Evolutionary conservation across 2,329 filamentous ascomycete species (phyloP).

Genomic region (Fusarium ambrosium): DNA sequence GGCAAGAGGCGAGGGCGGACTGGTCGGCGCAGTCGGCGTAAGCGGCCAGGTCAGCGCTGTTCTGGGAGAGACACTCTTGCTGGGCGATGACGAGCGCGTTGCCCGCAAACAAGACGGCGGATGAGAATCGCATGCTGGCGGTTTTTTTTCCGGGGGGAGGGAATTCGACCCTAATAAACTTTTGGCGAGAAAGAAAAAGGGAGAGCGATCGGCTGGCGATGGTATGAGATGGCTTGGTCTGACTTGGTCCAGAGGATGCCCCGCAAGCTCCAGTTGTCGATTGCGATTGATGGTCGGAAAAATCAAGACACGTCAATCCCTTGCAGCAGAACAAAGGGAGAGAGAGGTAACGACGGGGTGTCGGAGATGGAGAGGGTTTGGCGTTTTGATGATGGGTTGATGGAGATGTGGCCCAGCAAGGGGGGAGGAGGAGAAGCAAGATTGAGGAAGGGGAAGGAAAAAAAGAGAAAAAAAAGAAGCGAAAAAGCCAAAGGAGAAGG

Average conservation of each 20-base stretch:
- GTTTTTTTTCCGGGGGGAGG: background rate
- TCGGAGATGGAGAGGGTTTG: slow-evolving; percentile 10
- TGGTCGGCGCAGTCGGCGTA: slow-evolving; percentile 60
- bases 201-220: background rate
- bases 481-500: slow-evolving; percentile 33
- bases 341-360: background rate
- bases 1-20: slow-evolving; percentile 58
- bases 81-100: slow-evolving; percentile 50
- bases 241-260: slow-evolving; percentile 35
- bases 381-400: slow-evolving; percentile 21
- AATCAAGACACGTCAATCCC: slow-evolving; percentile 40
- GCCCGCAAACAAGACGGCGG: slow-evolving; percentile 52
- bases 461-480: slow-evolving; percentile 15
- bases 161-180: background rate
- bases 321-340: slow-evolving; percentile 14
- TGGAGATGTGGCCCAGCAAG: slow-evolving; percentile 13
- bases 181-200: background rate
- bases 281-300: slow-evolving; percentile 19
- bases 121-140: slow-evolving; percentile 49
- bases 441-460: slow-evolving; percentile 25
- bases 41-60: slow-evolving; percentile 56
- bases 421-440: slow-evolving; percentile 10
- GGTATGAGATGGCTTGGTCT: slow-evolving; percentile 14
- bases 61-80: slow-evolving; percentile 57
- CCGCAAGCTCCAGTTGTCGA: slow-evolving; percentile 40